A percentile compares a stretch with the other conserved stretches of the same genome.
These are phyloP conservation scores for Rhytidhysteron rufulum DNA, from an alignment of 2,329 filamentous ascomycete genomes.

Conservation along the genomic window DNA sequence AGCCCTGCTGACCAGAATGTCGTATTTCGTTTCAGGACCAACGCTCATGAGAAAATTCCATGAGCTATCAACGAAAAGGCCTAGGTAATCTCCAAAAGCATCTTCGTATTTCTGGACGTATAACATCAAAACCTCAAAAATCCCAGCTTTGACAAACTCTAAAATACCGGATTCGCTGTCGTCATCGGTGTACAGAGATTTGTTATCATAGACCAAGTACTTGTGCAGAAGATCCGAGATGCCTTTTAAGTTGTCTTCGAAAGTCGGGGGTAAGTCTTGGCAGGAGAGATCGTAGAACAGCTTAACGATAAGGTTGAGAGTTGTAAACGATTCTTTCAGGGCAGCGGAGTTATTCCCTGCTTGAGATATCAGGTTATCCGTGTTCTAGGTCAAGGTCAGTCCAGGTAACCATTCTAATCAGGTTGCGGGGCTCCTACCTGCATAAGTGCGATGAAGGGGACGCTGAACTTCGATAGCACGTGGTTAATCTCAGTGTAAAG, in stretches of 20 bases:
- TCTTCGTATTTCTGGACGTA: constrained; percentile 96
- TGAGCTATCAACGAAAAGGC: constrained; percentile 81
- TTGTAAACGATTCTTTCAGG: constrained; percentile 75
- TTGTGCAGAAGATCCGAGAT: constrained; percentile 83
- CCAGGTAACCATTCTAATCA: too few species aligned
- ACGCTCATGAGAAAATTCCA: constrained; percentile 89
- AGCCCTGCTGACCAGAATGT: constrained; percentile 89
- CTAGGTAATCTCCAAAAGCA: constrained; percentile 76
- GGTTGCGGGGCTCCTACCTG: too few species aligned
- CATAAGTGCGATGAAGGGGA: constrained; percentile 77
- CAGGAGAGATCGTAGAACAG: constrained; percentile 96
- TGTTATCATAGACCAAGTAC: constrained; percentile 86
- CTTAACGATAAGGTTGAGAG: constrained; percentile 83
- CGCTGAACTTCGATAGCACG: constrained; percentile 79
- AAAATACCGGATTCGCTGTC: constrained; percentile 82
- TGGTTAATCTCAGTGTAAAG: constrained; percentile 96
- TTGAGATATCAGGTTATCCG: constrained; percentile 66
- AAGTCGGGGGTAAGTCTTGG: constrained; percentile 90
- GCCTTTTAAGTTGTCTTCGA: constrained; percentile 79
- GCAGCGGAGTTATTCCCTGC: constrained; percentile 71
- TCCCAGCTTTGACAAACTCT: constrained; percentile 87
- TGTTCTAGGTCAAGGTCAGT: constrained; percentile 45
- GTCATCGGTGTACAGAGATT: constrained; percentile 77
- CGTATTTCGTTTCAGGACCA: constrained; percentile 86
- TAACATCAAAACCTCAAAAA: constrained; percentile 84